phyloP scores from a whole-genome alignment of 1,284 basidiomycete genomes.

The Meripilus lineatus region DNA sequence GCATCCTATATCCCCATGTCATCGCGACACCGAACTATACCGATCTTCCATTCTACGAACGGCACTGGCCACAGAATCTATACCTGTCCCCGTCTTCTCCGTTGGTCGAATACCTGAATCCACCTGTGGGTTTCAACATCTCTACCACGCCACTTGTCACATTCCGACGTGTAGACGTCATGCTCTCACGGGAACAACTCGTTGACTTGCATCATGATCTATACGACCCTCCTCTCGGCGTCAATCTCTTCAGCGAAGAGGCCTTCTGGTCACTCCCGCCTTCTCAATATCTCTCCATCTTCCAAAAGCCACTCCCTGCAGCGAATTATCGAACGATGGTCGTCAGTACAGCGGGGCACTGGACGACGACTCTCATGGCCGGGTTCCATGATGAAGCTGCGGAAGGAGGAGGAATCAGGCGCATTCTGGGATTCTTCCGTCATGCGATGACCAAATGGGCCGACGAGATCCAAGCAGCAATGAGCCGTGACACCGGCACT shows the following conservation, averaged over 20 bases:
- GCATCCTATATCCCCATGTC: slow-evolving; percentile 59
- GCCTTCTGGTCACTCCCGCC: slow-evolving; percentile 47
- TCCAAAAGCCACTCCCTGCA: slow-evolving; percentile 41
- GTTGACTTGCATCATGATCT: slow-evolving; percentile 35
- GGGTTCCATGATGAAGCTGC: slow-evolving; percentile 38
- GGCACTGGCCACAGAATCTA: slow-evolving; percentile 58
- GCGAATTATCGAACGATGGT: slow-evolving; percentile 55
- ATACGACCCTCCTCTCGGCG: slow-evolving; percentile 14
- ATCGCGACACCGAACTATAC: slow-evolving; percentile 57
- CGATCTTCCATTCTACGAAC: slow-evolving; percentile 47
- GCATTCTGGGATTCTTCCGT: slow-evolving; percentile 49
- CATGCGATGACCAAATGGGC: slow-evolving; percentile 52
- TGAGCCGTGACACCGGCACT: slow-evolving; percentile 17
- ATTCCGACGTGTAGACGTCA: slow-evolving; percentile 59
- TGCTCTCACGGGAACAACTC: slow-evolving; percentile 48
- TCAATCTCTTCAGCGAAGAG: slow-evolving; percentile 50
- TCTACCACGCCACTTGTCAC: slow-evolving; percentile 53
- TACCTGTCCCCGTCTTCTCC: slow-evolving; percentile 54
- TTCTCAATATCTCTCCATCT: slow-evolving; percentile 44
- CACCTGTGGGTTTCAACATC: slow-evolving; percentile 51
- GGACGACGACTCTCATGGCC: slow-evolving; percentile 52
- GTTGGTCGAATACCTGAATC: slow-evolving; percentile 33
- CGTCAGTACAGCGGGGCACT: slow-evolving; percentile 61
- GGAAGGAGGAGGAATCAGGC: slow-evolving; percentile 41
- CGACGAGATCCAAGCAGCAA: slow-evolving; percentile 35